Conservation (phyloP, 2,329 filamentous ascomycete genomes). For the Penicillium fuscoglaucum region DNA sequence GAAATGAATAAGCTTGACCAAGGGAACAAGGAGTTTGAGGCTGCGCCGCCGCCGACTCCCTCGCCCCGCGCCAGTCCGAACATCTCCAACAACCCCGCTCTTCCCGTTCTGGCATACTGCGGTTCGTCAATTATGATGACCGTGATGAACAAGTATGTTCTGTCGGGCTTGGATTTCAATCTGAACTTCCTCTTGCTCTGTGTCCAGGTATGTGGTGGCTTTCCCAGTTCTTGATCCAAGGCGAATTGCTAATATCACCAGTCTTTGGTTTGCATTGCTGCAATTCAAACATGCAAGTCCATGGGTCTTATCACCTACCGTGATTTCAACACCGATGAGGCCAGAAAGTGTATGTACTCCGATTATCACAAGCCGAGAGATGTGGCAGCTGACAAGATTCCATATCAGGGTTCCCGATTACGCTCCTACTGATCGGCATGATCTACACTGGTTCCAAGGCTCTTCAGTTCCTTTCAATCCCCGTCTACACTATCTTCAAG, state of each 20-base stretch:
- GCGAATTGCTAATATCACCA: slow-evolving; percentile 41
- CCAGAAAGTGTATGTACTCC: slow-evolving; percentile 74
- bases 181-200: slow-evolving; percentile 93
- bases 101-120: slow-evolving; percentile 89
- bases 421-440: slow-evolving; percentile 94
- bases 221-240: not conserved
- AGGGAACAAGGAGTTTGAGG: slow-evolving; percentile 50
- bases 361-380: not conserved
- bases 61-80: slow-evolving; percentile 39
- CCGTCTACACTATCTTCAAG: slow-evolving; percentile 99
- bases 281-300: slow-evolving; percentile 81
- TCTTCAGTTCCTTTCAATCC: slow-evolving; percentile 92
- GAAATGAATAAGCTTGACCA: slow-evolving; percentile 64
- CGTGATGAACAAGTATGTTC: slow-evolving; percentile 98
- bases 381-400: not conserved
- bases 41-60: slow-evolving; percentile 40
- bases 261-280: slow-evolving; percentile 84
- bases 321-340: slow-evolving; percentile 85
- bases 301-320: slow-evolving; percentile 76
- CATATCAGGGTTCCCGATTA: slow-evolving; percentile 84
- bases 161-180: slow-evolving; percentile 89
- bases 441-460: slow-evolving; percentile 98
- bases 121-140: slow-evolving; percentile 98
- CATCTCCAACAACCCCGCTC: slow-evolving; percentile 71
- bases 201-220: slow-evolving; percentile 71